Evolutionary conservation across 257 asterid genomes (phyloP).

Genomic region (Rehmannia glutinosa): DNA sequence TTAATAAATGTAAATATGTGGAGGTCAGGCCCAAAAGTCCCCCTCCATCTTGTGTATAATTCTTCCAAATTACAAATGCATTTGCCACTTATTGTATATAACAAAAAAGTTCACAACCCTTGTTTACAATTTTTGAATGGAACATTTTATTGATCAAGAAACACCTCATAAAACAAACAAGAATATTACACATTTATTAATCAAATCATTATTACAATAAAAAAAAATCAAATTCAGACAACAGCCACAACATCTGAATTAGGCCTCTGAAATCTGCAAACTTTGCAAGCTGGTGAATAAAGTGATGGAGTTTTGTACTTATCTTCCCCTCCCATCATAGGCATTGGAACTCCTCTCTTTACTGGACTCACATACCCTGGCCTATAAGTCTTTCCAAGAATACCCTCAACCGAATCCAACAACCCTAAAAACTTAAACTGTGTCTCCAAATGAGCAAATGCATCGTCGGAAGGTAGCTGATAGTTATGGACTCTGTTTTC

Average conservation of each 20-base stretch:
- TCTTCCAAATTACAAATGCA: no score
- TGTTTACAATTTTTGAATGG: background rate
- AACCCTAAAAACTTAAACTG: conserved; percentile 55
- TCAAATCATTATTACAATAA: background rate
- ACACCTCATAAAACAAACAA: background rate
- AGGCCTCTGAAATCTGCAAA: conserved; percentile 51
- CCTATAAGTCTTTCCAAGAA: conserved; percentile 61
- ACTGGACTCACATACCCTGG: conserved; percentile 56
- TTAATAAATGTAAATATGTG: no score
- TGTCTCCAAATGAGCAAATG: conserved; percentile 57
- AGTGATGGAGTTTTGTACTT: conserved; percentile 57
- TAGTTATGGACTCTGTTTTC: conserved; percentile 59
- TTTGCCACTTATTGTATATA: background rate
- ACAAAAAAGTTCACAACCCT: background rate
- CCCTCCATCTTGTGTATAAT: no score
- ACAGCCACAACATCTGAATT: conserved; percentile 19
- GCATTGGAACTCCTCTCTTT: conserved; percentile 66
- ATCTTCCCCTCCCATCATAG: conserved; percentile 72
- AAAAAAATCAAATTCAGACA: conserved; percentile 13
- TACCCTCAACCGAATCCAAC: conserved; percentile 46
- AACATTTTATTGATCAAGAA: background rate
- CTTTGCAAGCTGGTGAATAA: conserved; percentile 44
- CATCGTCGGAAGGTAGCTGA: conserved; percentile 47
- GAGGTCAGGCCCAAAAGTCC: no score
- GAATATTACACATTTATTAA: conserved; percentile 7